Evolutionary conservation across 371 early-diverging fungal genomes (phyloP), one percentile per base, ranked within the genome.

Genomic region (Actinomortierella ambigua): DNA sequence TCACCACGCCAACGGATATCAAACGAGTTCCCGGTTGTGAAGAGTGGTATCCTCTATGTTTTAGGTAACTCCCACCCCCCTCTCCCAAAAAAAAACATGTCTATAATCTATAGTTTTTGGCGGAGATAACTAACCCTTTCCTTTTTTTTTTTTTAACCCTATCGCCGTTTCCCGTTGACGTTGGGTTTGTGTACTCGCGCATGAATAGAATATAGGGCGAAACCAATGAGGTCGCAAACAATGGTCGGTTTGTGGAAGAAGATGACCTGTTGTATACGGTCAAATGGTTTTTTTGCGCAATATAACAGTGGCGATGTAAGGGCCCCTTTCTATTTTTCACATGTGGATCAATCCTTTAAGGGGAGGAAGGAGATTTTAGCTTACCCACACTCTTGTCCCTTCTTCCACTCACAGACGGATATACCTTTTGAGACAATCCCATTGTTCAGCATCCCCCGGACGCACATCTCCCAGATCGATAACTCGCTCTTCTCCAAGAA

Each of bases 401-500:
- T 48, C 11, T 49, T 17, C 1, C 20, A 15, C n/a, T 44, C 20
- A 7, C 27, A 71, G 73, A 66, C 17, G 2, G 73, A 71, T 6
- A 65, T 62, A 18, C 73, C 73, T 2, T 71, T 71, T 47, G 73
- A 71, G 46, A 71, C 73, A n/a, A 71, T 71, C 51, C 73, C 73
- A 2, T 46, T 71, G 41, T 51, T 63, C 2, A 63, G 63, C 4
- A 65, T 79, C 2, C 69, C 75, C 5, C 68, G 81, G 34, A 78
- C 79, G 14, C 77, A 82, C 24, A 71, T 82, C 9, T 81, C 81
- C 60, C 48, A 76, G 17, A 57, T 83, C 24, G 77, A 79, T 40
- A 81, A 85, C 56, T 80, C 86, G 11, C 67, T 85, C 49, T 84
- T 85, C 57, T 77, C 70, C 20, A 78, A 70, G 43, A 69, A 76